phyloP scores from a whole-genome alignment of 148 eudicot genomes.

The Rhododendron molle region DNA sequence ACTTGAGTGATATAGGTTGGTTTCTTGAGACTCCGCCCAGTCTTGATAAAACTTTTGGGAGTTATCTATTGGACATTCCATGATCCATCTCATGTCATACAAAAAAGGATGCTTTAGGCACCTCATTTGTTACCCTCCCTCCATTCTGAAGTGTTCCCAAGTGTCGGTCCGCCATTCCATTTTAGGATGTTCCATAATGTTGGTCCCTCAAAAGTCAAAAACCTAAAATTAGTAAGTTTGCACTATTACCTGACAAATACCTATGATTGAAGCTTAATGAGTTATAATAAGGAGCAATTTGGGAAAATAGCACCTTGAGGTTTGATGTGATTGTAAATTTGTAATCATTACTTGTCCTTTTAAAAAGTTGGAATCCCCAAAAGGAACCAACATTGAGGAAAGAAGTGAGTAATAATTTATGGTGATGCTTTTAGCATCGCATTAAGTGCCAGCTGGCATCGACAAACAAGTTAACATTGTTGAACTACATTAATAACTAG shows the following conservation, averaged over 20 bases:
- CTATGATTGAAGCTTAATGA: background rate
- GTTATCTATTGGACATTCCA: background rate
- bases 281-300: background rate
- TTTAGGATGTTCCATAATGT: background rate
- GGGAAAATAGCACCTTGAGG: background rate
- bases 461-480: background rate
- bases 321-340: background rate
- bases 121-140: background rate
- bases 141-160: background rate
- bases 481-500: background rate
- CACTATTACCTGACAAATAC: background rate
- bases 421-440: background rate
- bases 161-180: background rate
- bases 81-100: background rate
- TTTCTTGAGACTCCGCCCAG: background rate
- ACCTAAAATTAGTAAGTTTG: background rate
- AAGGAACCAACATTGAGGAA: background rate
- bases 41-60: background rate
- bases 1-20: background rate
- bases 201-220: background rate
- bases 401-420: background rate
- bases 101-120: background rate
- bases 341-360: background rate
- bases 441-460: background rate
- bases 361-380: background rate